phyloP scores from a whole-genome alignment of 805 yeast genomes.

The Candida coquimbonensis region DNA sequence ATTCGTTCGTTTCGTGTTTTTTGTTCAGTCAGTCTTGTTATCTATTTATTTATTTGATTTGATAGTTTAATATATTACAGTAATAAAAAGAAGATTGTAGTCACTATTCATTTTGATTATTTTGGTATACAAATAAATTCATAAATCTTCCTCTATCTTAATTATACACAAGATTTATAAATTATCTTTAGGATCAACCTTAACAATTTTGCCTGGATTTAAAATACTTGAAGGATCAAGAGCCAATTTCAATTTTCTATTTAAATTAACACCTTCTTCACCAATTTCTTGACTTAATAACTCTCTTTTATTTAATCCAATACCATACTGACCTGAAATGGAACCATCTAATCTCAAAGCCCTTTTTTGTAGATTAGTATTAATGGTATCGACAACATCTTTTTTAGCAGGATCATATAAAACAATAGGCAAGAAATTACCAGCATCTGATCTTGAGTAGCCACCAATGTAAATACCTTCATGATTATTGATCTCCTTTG shows the following conservation, averaged over 20 bases:
- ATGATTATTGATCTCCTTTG: conserved; percentile 44
- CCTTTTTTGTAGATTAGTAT: conserved; percentile 49
- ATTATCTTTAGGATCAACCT: conserved; percentile 41
- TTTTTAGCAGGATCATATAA: conserved; percentile 46
- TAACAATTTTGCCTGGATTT: conserved; percentile 72
- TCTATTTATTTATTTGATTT: too few relatives aligned
- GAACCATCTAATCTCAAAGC: conserved; percentile 72
- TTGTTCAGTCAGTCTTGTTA: too few relatives aligned
- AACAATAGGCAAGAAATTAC: conserved; percentile 64
- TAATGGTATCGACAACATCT: conserved; percentile 38
- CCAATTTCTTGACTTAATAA: conserved; percentile 57
- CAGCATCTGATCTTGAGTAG: conserved; percentile 76
- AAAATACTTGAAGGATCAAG: conserved; percentile 63
- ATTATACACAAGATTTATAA: background rate
- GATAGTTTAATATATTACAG: too few relatives aligned
- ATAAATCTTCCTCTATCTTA: too few relatives aligned
- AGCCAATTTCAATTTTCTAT: conserved; percentile 64
- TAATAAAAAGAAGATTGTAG: too few relatives aligned
- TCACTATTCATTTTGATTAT: too few relatives aligned
- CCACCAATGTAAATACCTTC: conserved; percentile 49
- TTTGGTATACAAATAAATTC: too few relatives aligned
- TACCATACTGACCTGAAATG: conserved; percentile 78
- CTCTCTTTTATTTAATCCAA: conserved; percentile 66
- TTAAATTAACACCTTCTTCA: conserved; percentile 50
- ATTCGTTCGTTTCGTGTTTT: background rate